A percentile compares a stretch with the other conserved stretches of the same genome.
Evolutionary conservation across 345 rosid species (phyloP).

Genomic region (Citrus reticulata): DNA sequence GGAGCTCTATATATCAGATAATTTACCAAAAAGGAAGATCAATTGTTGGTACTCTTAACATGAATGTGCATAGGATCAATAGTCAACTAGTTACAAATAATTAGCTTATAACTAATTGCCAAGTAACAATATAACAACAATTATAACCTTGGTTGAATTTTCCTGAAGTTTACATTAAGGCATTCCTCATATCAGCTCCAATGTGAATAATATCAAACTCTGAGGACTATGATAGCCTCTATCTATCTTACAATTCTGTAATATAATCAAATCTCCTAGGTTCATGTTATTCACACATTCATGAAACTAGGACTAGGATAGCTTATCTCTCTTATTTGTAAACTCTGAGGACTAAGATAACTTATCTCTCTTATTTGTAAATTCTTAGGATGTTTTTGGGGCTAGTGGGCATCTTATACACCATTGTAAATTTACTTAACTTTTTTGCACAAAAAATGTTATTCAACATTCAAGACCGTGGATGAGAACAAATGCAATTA

Average conservation of each 20-base stretch:
- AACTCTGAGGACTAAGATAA: no score
- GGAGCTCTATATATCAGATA: constrained; percentile 14
- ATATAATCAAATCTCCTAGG: background rate
- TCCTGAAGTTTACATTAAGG: background rate
- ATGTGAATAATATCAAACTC: background rate
- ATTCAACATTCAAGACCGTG: background rate
- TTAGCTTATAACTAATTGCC: background rate
- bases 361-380: no score
- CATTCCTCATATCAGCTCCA: background rate
- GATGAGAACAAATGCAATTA: background rate
- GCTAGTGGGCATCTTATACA: no score
- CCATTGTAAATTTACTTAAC: no score
- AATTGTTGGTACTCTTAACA: background rate
- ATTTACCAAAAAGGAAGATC: constrained; percentile 4
- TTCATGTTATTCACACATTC: background rate
- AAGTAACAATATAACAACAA: background rate
- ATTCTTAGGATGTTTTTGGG: no score
- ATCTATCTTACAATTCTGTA: constrained; percentile 1
- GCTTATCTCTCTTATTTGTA: no score
- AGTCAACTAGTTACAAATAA: background rate
- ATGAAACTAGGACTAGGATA: no score
- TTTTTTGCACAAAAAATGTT: background rate
- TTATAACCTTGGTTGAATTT: background rate
- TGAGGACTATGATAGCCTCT: background rate
- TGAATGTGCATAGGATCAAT: background rate